A percentile compares a stretch with the other conserved stretches of the same genome.
phyloP scores from a whole-genome alignment of 768 basidiomycete genomes.

The Lactarius deliciosus region DNA sequence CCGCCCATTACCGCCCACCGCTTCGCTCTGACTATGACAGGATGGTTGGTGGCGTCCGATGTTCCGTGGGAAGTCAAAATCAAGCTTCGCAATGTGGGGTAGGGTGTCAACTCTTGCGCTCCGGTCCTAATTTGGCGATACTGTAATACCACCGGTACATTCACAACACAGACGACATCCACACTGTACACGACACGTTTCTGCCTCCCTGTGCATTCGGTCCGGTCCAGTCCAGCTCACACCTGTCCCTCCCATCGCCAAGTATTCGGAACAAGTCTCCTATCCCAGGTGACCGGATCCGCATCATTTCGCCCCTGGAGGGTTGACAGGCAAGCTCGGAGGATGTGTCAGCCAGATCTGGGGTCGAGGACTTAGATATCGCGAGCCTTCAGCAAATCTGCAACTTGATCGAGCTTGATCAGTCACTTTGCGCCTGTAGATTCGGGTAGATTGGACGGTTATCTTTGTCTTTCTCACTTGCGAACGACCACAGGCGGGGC shows the following conservation, averaged over 20 bases:
- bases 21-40: not conserved
- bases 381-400: not conserved
- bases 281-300: conserved; percentile 15
- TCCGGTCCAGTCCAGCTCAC: not conserved
- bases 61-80: not conserved
- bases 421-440: too few species aligned
- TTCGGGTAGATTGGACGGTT: not conserved
- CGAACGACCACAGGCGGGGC: too few species aligned
- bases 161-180: not conserved
- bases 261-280: conserved; percentile 5
- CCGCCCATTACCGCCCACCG: not conserved
- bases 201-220: not conserved
- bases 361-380: not conserved
- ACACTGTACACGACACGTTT: not conserved
- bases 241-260: too few species aligned
- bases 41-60: not conserved
- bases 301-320: not conserved
- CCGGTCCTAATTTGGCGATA: not conserved
- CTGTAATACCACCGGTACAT: not conserved
- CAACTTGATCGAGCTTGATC: not conserved
- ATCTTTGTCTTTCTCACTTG: not conserved
- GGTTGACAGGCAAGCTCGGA: not conserved
- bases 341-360: conserved; percentile 5
- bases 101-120: not conserved
- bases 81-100: not conserved